Conservation (phyloP, 805 yeast species). For the Candida boidinii region DNA sequence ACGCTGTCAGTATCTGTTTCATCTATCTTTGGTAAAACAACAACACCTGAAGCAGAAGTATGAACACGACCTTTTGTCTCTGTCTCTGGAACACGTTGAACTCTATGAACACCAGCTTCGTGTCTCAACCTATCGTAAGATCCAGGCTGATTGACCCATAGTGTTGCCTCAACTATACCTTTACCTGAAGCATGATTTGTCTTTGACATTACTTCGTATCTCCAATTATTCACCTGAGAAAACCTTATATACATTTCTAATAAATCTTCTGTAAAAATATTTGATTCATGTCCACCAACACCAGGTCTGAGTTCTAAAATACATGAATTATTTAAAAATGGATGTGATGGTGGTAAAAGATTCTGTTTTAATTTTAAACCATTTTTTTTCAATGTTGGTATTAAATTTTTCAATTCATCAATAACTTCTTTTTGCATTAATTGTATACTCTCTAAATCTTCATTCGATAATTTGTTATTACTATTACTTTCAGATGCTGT, state of each 20-base stretch:
- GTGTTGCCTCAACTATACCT: conserved; percentile 70
- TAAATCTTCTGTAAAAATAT: conserved; percentile 74
- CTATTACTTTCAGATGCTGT: too few species aligned
- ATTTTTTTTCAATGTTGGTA: conserved; percentile 35
- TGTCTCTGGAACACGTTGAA: conserved; percentile 88
- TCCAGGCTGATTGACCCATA: conserved; percentile 67
- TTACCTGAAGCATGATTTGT: conserved; percentile 49
- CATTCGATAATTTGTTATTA: conserved; percentile 36
- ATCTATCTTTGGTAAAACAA: conserved; percentile 78
- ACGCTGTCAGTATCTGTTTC: conserved; percentile 38
- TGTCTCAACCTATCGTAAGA: conserved; percentile 64
- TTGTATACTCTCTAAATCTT: too few species aligned
- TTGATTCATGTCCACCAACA: conserved; percentile 92
- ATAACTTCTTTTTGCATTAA: conserved; percentile 49
- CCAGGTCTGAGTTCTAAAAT: conserved; percentile 88
- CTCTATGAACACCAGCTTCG: conserved; percentile 95
- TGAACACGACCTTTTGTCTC: conserved; percentile 92
- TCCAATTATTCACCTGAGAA: conserved; percentile 63
- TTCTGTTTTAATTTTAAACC: conserved; percentile 41
- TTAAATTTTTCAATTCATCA: conserved; percentile 38
- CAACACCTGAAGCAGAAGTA: conserved; percentile 93
- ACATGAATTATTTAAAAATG: conserved; percentile 68
- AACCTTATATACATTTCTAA: conserved; percentile 73
- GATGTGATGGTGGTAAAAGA: conserved; percentile 76
- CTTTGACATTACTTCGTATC: conserved; percentile 46